Base-by-base conservation (phyloP, 192 early-diverging fungal species). In the Thamnidium elegans region DNA sequence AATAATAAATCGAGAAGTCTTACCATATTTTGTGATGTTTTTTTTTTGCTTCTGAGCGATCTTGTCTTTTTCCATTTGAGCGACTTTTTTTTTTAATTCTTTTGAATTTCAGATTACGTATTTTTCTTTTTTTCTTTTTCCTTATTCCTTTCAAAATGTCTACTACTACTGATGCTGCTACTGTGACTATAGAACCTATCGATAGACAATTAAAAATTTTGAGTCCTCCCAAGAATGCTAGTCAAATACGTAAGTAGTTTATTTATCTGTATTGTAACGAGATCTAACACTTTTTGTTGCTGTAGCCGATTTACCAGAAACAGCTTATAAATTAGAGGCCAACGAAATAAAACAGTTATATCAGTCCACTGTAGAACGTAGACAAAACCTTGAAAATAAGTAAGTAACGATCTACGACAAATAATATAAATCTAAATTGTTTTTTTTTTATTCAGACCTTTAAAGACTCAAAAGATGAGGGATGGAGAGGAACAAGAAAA, bases 381-480 rank as follows among this genome's bases (percentile, higher is more conserved):
- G 84, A 9, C 71, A 83, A 30, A 73, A 74, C 7, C 70, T 83
- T 19, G 87, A 92, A 51, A 85, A 89, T 54, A 74, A 75, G 50
- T 85, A 73, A 52, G 46, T 15, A 56, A 21, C 21, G 21, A 20
- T 36, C 17, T 21, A 15, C 4, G 3, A 0, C 21, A 13, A 19
- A 31, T 42, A 0, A 44, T 2, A 7, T 14, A 6, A 4, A 21
- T 47, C 11, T 36, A 17, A n/a, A 50, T 34, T 31, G 1, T 56
- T 26, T 34, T 13, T 54, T 26, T 8, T 3, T 23, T 15, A 36
- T n/a, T 39, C 68, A 77, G 69, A 21, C 74, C 89, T 20, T 87
- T 99, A 54, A 92, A 90, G 68, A 94, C 92, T 7, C 84, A 89
- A 45, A 71, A 82, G 6, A 84, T 87, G 67, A 79, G 95, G n/a